Percentiles rank a stretch among this genome's conserved stretches.
phyloP scores from a whole-genome alignment of 163 green algal genomes.

The Volvox carteri region DNA sequence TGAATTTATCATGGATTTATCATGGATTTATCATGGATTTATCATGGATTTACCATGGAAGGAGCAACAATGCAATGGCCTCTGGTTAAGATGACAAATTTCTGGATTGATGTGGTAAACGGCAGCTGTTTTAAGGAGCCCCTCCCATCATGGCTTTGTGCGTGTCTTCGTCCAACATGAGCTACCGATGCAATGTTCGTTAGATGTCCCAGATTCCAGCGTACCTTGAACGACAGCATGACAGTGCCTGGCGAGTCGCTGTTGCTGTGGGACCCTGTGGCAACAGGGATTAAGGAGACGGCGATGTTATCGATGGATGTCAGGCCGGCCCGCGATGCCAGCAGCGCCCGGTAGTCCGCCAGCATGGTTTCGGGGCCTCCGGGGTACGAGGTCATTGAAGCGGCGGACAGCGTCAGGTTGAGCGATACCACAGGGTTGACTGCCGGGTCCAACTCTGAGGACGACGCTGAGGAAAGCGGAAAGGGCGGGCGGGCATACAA shows the following conservation, averaged over 20 bases:
- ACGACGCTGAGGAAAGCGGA: not conserved
- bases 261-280: not conserved
- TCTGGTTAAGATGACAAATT: too few relatives aligned
- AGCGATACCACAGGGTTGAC: slow-evolving; percentile 59
- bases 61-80: too few relatives aligned
- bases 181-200: too few relatives aligned
- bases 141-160: too few relatives aligned
- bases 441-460: not conserved
- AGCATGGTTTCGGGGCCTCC: slow-evolving; percentile 46
- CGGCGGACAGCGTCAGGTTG: slow-evolving; percentile 18
- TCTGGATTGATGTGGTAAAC: too few relatives aligned
- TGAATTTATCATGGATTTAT: too few relatives aligned
- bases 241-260: not conserved
- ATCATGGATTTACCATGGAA: too few relatives aligned
- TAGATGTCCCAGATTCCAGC: too few relatives aligned
- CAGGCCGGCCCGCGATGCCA: slow-evolving; percentile 42
- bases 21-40: too few relatives aligned
- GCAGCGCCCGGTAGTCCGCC: slow-evolving; percentile 44
- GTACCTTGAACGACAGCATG: slow-evolving; percentile 15
- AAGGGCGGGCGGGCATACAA: too few relatives aligned
- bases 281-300: not conserved
- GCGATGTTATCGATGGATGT: not conserved
- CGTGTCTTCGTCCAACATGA: too few relatives aligned
- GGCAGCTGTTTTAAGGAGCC: too few relatives aligned
- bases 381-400: slow-evolving; percentile 11